Percentiles rank a stretch among this genome's conserved stretches.
Conservation (phyloP, 768 basidiomycete species). For the Leccinum subgranulosum region DNA sequence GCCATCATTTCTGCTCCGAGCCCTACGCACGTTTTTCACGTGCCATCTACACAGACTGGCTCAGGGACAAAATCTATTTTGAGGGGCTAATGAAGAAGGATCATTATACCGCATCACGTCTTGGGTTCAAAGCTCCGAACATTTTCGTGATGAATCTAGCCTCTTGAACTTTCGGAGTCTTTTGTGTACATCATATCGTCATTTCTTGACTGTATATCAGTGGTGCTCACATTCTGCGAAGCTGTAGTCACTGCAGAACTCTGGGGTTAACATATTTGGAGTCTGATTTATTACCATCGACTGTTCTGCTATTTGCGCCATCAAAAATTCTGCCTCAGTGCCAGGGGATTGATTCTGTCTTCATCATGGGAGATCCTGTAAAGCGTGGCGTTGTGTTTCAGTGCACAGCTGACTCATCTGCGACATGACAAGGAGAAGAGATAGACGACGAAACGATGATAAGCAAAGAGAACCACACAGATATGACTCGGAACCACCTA, state of each 20-base stretch:
- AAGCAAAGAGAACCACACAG: not conserved
- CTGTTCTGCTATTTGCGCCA: conserved; percentile 32
- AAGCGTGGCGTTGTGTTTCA: conserved; percentile 71
- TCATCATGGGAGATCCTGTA: conserved; percentile 54
- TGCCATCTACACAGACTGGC: conserved; percentile 54
- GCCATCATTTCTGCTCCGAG: conserved; percentile 23
- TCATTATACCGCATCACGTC: conserved; percentile 50
- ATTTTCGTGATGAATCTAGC: conserved; percentile 70
- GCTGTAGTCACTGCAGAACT: not conserved
- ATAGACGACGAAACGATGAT: not conserved
- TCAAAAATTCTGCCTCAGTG: conserved; percentile 37
- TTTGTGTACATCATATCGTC: conserved; percentile 7
- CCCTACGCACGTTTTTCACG: not conserved
- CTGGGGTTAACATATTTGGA: not conserved
- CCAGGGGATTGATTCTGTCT: conserved; percentile 69
- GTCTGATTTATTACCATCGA: not conserved
- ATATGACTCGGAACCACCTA: not conserved
- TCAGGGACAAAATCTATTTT: conserved; percentile 69
- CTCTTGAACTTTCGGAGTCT: conserved; percentile 31
- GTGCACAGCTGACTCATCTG: conserved; percentile 45
- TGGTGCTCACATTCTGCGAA: not conserved
- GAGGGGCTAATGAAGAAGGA: conserved; percentile 63
- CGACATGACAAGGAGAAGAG: conserved; percentile 20
- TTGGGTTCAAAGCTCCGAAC: conserved; percentile 78
- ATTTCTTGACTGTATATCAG: conserved; percentile 6